Base-by-base conservation (phyloP, 345 rosid species). In the Acer saccharum region DNA sequence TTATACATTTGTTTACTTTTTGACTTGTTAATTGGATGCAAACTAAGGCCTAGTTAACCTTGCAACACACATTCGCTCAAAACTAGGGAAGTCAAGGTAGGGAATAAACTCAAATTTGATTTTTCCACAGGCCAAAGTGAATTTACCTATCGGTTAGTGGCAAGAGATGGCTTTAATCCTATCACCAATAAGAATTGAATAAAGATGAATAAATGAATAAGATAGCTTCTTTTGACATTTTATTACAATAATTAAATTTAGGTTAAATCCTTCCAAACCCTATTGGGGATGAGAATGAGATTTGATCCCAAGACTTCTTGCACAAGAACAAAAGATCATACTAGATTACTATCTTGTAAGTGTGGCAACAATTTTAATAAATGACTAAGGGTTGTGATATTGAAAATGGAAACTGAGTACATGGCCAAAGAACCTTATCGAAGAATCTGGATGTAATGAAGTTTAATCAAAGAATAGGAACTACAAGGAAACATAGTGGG, bases 1-100 rank as follows among this genome's bases (percentile, higher is more conserved):
- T 64, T 46, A 44, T 75, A 48, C 25, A 73, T 46, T 27, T 75
- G 11, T 68, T 39, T n/a, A 70, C 18, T 13, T 23, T 23, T 75
- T 66, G 11, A 23, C 75, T 71, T 69, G 61, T 50, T 20, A 7
- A 50, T 44, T 12, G 63, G 25, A 44, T 67, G 73, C 55, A 69
- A 63, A 48, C 46, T 27, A 7, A 55, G 65, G 54, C 55, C 21
- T 29, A 13, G 13, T 6, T 67, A 35, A 29, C 21, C 61, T 54
- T 55, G 29, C 18, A 1, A 68, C 7, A 54, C 29, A 27, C 7
- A 27, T 3, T 71, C 9, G 3, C 63, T 10, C 25, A 8, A 71
- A 27, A 71, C 9, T 50, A 17, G 23, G 73, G 61, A 50, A 70
- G 41, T 29, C 16, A 18, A 71, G 62, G 23, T 25, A 54, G 29